Base-by-base conservation (phyloP, 805 yeast genomes). In the Candida jianshihensis region DNA sequence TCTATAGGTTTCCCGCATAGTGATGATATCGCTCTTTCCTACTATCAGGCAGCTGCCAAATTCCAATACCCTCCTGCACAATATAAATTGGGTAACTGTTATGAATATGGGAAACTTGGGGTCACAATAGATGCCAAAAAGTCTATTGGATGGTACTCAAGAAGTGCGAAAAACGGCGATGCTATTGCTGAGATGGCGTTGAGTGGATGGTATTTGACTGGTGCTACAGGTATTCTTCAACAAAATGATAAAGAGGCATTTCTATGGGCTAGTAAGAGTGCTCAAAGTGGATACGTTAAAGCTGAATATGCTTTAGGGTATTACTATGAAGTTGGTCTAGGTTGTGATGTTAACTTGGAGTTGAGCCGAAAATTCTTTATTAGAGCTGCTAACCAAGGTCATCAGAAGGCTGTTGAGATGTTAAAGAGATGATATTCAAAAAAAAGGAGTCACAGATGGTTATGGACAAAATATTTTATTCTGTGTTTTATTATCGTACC, bases 151-250 rank as follows among this genome's bases (percentile, higher is more conserved):
- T 84, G 90, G 89, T 84, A 82, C 56, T 64, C 79, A 9, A 66
- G 74, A 36, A 80, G 85, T 4, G 86, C 88, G 3, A 44, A 43
- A 29, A 32, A 70, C 40, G 81, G 80, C 13, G 79, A 81, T 47
- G 68, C 80, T 0, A 73, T 78, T 49, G 79, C 85, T 4, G 81
- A 82, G 53, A 64, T 83, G 53, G 86, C 85, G 0, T 59, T 83
- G 25, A 73, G 82, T 40, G 88, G 88, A 33, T 82, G 90, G 89
- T 75, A 78, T 47, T 66, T 82, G 11, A 77, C 87, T 0, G 94
- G 94, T 2, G 76, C 75, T 1, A 64, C 66, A 12, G 73, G 68
- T 2, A 60, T 74, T 2, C 54, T 82, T 30, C 59, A 61, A 30
- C 68, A 71, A 7, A 77, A 78, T 54, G 81, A 74, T 44, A 66